Evolutionary conservation across 208 protist genomes (phyloP), one percentile per base, ranked within the genome.

Genomic region (Acanthamoeba sp.): DNA sequence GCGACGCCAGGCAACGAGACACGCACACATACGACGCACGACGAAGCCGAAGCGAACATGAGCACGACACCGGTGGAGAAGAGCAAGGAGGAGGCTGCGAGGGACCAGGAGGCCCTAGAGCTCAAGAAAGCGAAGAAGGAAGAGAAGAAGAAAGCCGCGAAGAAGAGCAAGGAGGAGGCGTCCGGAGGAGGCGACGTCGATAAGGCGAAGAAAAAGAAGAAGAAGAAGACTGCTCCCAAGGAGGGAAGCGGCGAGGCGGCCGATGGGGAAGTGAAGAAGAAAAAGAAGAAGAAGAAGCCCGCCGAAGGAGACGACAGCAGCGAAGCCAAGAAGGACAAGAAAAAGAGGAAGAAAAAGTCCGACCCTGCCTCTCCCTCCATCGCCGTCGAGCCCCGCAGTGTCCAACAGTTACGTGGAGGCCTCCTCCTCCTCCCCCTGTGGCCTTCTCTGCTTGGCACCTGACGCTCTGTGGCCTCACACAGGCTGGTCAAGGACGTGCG

Each of bases 101-200:
- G 42, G 42, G 45, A 48, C 45, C 45, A 48, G 45, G 45, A 48
- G 45, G 45, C 45, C 45, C 45, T 48, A 3, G 10, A 14, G 45
- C 45, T 48, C 45, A 69, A 69, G 59, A 69, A 69, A 32, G n/a
- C 16, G 34, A 76, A 76, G 66, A 76, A 76, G 29, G 27, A 76
- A 2, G 27, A 36, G 66, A 40, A 76, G 66, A 76, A 76, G 66
- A 36, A 36, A 38, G 66, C 20, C 4, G n/a, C 66, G 16, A 27
- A 76, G 3, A 27, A 76, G 34, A 36, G 7, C 4, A 76, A 76
- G 66, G 16, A 76, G 66, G 34, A 69, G 59, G 55, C 22, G 55
- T 27, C 55, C 12, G 55, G 22, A 62, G 55, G 55, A 27, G 59
- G n/a, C 27, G 59, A 69, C 20, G 59, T 69, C 7, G 18, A 69